Percentiles rank a stretch among this genome's conserved stretches.
These are phyloP conservation scores for Friedmanniomyces endolithicus DNA, from an alignment of 495 filamentous ascomycete species.

Conservation along the genomic window DNA sequence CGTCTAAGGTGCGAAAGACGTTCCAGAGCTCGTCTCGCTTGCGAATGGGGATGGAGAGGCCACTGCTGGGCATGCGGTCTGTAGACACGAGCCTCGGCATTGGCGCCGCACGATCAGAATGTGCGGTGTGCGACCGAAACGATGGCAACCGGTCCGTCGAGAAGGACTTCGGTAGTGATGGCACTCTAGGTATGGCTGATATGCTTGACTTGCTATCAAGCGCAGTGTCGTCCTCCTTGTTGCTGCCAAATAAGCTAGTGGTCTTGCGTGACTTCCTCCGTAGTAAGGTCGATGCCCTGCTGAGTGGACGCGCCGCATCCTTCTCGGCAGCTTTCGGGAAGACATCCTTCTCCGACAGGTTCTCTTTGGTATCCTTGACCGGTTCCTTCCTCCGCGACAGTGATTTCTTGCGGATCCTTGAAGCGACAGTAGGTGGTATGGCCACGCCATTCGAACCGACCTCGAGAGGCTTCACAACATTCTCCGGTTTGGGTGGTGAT, in stretches of 20 bases:
- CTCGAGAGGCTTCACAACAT: neutral
- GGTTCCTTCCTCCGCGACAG: constrained; percentile 8
- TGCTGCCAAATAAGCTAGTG: neutral
- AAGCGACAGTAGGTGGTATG: neutral
- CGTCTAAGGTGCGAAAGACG: constrained; percentile 67
- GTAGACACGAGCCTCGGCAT: constrained; percentile 38
- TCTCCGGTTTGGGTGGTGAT: constrained; percentile 10
- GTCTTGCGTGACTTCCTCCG: constrained; percentile 4
- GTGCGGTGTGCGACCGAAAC: constrained; percentile 33
- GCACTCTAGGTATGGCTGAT: constrained; percentile 25
- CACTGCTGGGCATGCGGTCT: constrained; percentile 28
- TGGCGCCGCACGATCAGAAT: constrained; percentile 38
- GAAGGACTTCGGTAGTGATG: constrained; percentile 43
- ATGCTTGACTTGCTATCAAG: neutral
- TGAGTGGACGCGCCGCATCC: neutral
- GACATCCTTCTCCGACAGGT: neutral
- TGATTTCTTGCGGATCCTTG: constrained; percentile 3
- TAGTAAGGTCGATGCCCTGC: neutral
- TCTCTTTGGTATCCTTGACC: neutral
- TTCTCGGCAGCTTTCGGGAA: neutral
- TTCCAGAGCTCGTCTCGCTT: constrained; percentile 85
- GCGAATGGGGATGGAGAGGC: constrained; percentile 24
- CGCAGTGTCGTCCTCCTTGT: neutral
- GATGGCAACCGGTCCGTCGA: constrained; percentile 46
- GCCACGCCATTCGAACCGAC: neutral